Conservation (phyloP, 768 basidiomycete species). For the Amanita fuliginea region DNA sequence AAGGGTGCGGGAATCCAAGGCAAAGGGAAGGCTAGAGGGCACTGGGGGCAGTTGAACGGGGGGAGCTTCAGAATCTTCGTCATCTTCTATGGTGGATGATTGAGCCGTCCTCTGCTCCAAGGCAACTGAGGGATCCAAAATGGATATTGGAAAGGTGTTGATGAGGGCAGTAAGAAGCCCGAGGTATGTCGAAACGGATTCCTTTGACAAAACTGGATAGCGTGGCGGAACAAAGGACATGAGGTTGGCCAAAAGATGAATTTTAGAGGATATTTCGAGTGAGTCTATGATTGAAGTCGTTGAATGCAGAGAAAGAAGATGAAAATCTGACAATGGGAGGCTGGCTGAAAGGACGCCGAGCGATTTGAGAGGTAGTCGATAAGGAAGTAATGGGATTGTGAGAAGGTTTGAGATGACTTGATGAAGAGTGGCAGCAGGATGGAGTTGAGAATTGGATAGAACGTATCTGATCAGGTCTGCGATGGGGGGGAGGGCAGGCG, state of each 20-base stretch:
- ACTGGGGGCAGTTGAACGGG: conserved; percentile 15
- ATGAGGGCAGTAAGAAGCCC: conserved; percentile 40
- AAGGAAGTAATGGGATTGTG: conserved; percentile 68
- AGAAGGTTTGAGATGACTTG: conserved; percentile 46
- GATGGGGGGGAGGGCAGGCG: no score
- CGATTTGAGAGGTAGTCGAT: conserved; percentile 51
- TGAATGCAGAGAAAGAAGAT: conserved; percentile 16
- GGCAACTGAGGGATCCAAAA: conserved; percentile 31
- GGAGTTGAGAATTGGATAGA: conserved; percentile 19
- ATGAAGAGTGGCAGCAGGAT: conserved; percentile 23
- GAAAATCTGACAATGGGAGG: conserved; percentile 40
- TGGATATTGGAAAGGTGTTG: conserved; percentile 38
- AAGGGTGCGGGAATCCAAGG: conserved; percentile 46
- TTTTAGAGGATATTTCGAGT: conserved; percentile 20
- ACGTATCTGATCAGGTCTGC: conserved; percentile 28
- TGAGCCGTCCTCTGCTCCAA: conserved; percentile 2
- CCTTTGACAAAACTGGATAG: conserved; percentile 35
- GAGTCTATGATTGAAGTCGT: conserved; percentile 10
- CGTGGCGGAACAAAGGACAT: conserved; percentile 53
- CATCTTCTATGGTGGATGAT: conserved; percentile 13
- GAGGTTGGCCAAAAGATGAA: conserved; percentile 68
- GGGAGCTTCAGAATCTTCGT: conserved; percentile 27
- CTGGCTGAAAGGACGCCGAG: conserved; percentile 55
- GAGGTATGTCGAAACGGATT: conserved; percentile 42
- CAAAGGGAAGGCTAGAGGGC: conserved; percentile 17